A percentile compares a stretch with the other conserved stretches of the same genome.
These are phyloP conservation scores for Beauveria australis DNA, from an alignment of 2,329 filamentous ascomycete species.

Conservation along the genomic window DNA sequence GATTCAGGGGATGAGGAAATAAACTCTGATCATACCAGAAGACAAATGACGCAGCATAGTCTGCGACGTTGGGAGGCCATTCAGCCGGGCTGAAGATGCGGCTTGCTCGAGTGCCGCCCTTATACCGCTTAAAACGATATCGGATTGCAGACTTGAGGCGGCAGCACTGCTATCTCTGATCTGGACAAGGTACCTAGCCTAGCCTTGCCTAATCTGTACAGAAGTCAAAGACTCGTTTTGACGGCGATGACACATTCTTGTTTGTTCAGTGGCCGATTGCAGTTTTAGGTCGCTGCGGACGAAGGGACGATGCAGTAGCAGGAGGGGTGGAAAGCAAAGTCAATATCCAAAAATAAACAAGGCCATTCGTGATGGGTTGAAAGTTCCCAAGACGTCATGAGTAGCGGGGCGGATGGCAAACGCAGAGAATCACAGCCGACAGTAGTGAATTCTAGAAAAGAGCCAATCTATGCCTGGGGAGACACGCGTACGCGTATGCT, in stretches of 20 bases:
- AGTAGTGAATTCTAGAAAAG: background rate
- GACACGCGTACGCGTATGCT: no score
- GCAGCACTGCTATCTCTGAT: no score
- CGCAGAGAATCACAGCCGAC: background rate
- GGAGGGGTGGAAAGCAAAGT: background rate
- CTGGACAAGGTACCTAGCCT: no score
- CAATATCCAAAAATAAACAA: background rate
- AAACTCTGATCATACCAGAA: no score
- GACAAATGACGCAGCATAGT: background rate
- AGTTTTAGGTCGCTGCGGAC: background rate
- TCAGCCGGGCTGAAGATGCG: constrained; percentile 3
- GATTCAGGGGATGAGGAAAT: background rate
- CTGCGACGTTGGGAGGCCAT: background rate
- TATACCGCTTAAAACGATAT: constrained; percentile 8
- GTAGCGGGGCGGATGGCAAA: background rate
- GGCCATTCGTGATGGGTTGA: background rate
- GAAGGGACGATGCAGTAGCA: background rate
- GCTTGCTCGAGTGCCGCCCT: background rate
- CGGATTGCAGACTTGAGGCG: background rate
- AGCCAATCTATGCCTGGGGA: no score
- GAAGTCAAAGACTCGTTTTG: background rate
- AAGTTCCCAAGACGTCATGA: background rate
- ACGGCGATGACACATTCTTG: background rate
- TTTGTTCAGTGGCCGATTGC: background rate
- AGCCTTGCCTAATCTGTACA: no score